Percentiles rank a stretch among this genome's conserved stretches.
phyloP scores from a whole-genome alignment of 1,284 basidiomycete genomes.

The Volvariella volvacea region DNA sequence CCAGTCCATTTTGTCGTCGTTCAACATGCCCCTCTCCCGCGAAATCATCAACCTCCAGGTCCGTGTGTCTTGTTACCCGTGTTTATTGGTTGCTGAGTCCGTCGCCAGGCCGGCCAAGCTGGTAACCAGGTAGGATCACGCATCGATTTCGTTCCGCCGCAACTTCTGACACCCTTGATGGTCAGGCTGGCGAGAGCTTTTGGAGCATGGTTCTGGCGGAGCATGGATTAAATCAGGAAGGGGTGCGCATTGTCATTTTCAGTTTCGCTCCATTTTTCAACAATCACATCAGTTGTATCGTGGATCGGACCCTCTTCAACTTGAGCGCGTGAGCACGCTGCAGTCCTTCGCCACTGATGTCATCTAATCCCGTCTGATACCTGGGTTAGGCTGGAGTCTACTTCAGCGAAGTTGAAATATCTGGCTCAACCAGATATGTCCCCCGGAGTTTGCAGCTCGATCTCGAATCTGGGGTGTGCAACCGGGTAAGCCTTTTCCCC shows the following conservation, averaged over 20 bases:
- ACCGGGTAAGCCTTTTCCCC: constrained; percentile 47
- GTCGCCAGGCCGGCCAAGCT: constrained; percentile 55
- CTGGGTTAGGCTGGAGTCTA: constrained; percentile 60
- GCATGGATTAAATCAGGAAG: constrained; percentile 67
- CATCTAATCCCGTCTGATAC: not conserved
- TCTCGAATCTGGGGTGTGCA: constrained; percentile 86
- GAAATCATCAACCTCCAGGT: constrained; percentile 67
- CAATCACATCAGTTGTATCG: constrained; percentile 27
- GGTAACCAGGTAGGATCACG: constrained; percentile 28
- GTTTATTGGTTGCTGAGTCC: not conserved
- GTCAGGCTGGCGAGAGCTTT: constrained; percentile 71
- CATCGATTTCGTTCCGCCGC: constrained; percentile 14
- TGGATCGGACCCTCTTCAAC: constrained; percentile 35
- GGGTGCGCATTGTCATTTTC: constrained; percentile 38
- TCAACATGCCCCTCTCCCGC: constrained; percentile 35
- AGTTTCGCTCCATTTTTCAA: constrained; percentile 7
- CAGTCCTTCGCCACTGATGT: not conserved
- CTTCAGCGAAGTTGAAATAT: constrained; percentile 56
- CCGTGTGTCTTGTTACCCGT: constrained; percentile 9
- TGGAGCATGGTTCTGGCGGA: constrained; percentile 78
- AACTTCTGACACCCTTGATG: constrained; percentile 36
- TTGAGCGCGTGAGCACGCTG: constrained; percentile 27
- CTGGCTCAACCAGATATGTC: constrained; percentile 65
- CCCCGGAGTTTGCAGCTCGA: constrained; percentile 91
- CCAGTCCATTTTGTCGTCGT: constrained; percentile 1